These are phyloP conservation scores for Hemisphaericaspora nanyangensis DNA, from an alignment of 805 yeast species.

Conservation along the genomic window DNA sequence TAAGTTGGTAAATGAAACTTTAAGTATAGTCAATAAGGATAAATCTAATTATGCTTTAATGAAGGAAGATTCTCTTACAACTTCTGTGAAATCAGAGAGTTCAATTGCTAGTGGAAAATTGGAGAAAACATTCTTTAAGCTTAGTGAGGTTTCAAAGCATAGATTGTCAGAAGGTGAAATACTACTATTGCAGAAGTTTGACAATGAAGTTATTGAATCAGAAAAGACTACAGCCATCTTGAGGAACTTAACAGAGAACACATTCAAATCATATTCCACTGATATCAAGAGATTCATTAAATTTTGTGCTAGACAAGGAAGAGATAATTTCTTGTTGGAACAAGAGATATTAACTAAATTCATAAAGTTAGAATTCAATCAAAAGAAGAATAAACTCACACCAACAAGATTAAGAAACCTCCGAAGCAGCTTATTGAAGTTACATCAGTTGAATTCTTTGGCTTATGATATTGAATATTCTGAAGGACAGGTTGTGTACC, in stretches of 20 bases:
- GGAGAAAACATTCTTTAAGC: not conserved
- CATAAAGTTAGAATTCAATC: not conserved
- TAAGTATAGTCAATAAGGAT: not conserved
- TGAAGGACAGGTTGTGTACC: slow-evolving; percentile 7
- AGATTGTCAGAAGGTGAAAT: slow-evolving; percentile 5
- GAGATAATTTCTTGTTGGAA: slow-evolving; percentile 4
- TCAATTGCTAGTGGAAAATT: not conserved
- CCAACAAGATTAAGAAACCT: slow-evolving; percentile 2
- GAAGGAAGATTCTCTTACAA: not conserved
- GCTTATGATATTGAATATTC: slow-evolving; percentile 8
- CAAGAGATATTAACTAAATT: slow-evolving; percentile 6
- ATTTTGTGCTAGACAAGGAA: slow-evolving; percentile 10
- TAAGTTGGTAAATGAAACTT: not conserved
- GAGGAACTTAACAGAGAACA: slow-evolving; percentile 6
- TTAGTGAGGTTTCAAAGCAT: slow-evolving; percentile 8
- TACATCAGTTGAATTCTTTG: slow-evolving; percentile 8
- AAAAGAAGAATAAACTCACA: not conserved
- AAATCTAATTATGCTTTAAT: too few species aligned
- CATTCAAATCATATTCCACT: slow-evolving; percentile 9
- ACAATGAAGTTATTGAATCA: slow-evolving; percentile 6
- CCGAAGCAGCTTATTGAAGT: slow-evolving; percentile 8
- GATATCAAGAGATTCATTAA: slow-evolving; percentile 8
- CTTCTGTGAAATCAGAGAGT: not conserved
- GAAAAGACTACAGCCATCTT: slow-evolving; percentile 3
- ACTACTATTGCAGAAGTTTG: slow-evolving; percentile 7